A percentile compares a stretch with the other conserved stretches of the same genome.
phyloP scores from a whole-genome alignment of 768 basidiomycete species.

The Calocybe cyanea region DNA sequence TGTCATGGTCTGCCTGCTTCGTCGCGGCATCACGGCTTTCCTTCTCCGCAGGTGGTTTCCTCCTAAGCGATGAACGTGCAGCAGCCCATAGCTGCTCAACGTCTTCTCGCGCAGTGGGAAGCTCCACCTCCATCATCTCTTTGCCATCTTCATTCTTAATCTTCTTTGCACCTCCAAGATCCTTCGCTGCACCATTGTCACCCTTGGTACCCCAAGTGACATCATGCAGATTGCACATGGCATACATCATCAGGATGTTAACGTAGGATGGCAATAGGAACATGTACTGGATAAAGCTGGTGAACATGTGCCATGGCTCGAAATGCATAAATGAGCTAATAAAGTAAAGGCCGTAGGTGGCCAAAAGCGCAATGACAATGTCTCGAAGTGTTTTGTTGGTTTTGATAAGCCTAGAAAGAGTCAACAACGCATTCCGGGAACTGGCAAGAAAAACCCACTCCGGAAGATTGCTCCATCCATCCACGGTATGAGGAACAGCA shows the following conservation, averaged over 20 bases:
- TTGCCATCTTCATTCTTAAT: conserved; percentile 81
- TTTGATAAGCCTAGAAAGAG: conserved; percentile 45
- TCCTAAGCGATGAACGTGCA: conserved; percentile 63
- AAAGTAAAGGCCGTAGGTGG: conserved; percentile 83
- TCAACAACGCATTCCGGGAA: neutral
- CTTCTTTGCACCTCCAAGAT: conserved; percentile 89
- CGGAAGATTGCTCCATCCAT: conserved; percentile 71
- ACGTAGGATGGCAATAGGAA: conserved; percentile 77
- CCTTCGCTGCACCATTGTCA: conserved; percentile 83
- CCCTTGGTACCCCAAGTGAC: conserved; percentile 94
- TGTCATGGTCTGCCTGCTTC: conserved; percentile 84
- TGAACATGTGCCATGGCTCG: conserved; percentile 98
- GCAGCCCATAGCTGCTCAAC: conserved; percentile 86
- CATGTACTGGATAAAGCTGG: conserved; percentile 88
- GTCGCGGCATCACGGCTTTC: conserved; percentile 84
- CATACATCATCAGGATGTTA: conserved; percentile 92
- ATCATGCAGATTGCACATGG: conserved; percentile 90
- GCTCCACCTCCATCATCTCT: conserved; percentile 81
- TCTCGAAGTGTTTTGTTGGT: conserved; percentile 73
- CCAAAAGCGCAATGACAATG: conserved; percentile 75
- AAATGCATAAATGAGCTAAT: conserved; percentile 83
- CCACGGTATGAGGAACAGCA: conserved; percentile 69
- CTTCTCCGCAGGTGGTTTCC: conserved; percentile 67
- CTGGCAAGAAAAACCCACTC: conserved; percentile 42
- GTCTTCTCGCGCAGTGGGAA: conserved; percentile 80